Base-by-base conservation (phyloP, 1,284 basidiomycete genomes). In the Papiliotrema terrestris region DNA sequence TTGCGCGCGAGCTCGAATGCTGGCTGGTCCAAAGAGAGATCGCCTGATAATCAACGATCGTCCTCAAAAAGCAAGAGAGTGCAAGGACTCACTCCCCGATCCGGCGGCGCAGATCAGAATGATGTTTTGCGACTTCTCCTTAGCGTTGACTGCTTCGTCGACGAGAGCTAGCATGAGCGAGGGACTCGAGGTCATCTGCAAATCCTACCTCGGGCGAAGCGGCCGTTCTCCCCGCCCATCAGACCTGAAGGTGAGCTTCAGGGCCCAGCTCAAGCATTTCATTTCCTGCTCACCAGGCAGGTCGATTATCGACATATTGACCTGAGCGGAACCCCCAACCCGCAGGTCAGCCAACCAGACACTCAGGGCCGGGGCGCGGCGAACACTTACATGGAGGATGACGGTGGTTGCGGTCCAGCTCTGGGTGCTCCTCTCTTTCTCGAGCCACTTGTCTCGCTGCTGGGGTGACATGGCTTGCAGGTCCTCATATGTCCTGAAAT, bases 201-300 rank as follows among this genome's bases (percentile, higher is more conserved):
- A n/a, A 19, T 42, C 39, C 51, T 42, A 48, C 57, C 32, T 15
- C 43, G 25, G 3, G 51, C 20, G 22, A 45, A 4, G 15, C 25
- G 19, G 39, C 32, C 43, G 15, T 20, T 54, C 29, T 19, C 29
- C 35, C 46, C 38, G 29, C 52, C 55, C 43, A 50, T 51, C 2
- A 59, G 42, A 38, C 59, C 59, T 57, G 1, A 13, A 15, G 17
- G 20, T 11, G 19, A 42, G 14, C 22, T 13, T 29, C 36, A n/a
- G n/a, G n/a, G n/a, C n/a, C n/a, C n/a, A n/a, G n/a, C n/a, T n/a
- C n/a, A n/a, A n/a, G n/a, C n/a, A n/a, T n/a, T n/a, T n/a, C n/a
- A n/a, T n/a, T n/a, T n/a, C n/a, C n/a, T n/a, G 47, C 63, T 36
- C 36, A 62, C 69, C 69, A 2, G 69, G 67, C 1, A 71, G 52